Evolutionary conservation across 2,329 filamentous ascomycete species (phyloP).

Genomic region (Penicillium sp.): DNA sequence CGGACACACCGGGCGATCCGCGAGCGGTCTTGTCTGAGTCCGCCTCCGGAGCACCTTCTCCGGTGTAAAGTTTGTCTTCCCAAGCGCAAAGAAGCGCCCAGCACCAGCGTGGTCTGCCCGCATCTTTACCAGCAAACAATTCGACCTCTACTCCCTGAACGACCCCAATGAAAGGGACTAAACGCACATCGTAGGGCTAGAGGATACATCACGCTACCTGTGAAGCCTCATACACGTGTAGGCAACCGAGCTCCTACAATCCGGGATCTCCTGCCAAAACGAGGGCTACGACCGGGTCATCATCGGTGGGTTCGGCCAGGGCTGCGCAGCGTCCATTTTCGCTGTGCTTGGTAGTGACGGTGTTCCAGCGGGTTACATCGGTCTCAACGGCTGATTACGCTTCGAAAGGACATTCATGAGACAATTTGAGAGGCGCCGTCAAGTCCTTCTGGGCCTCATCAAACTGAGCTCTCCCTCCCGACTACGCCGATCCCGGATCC

Average conservation of each 20-base stretch:
- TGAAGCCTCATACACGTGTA: no score
- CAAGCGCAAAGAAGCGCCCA: background rate
- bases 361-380: background rate
- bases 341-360: background rate
- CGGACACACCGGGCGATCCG: background rate
- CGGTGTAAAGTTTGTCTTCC: background rate
- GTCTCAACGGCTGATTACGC: background rate
- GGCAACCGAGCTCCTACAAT: no score
- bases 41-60: background rate
- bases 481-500: no score
- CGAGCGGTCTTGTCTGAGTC: background rate
- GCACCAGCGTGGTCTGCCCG: background rate
- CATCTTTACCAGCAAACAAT: background rate
- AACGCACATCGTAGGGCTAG: no score
- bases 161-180: background rate
- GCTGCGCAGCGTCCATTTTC: background rate
- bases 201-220: no score
- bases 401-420: background rate
- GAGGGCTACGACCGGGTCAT: background rate
- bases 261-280: background rate
- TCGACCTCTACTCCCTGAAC: background rate
- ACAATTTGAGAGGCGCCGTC: no score
- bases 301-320: background rate
- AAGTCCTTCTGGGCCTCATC: no score
- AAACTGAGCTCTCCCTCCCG: no score